phyloP scores from a whole-genome alignment of 2,329 filamentous ascomycete genomes.

The Boeremia lycopersici region DNA sequence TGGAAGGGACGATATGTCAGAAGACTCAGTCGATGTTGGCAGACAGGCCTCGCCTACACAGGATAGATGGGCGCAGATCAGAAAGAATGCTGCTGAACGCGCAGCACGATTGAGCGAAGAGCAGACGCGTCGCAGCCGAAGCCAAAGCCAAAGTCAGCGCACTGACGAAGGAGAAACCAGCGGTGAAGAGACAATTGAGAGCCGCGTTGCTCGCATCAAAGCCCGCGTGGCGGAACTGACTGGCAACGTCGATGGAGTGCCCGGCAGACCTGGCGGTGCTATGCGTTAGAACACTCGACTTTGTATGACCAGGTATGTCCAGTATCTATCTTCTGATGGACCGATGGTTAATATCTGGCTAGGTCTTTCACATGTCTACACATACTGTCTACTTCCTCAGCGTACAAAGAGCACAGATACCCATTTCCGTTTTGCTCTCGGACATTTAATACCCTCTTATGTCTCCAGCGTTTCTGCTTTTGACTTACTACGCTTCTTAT shows the following conservation, averaged over 20 bases:
- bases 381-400: constrained; percentile 27
- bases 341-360: not conserved
- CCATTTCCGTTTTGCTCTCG: constrained; percentile 31
- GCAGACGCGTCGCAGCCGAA: constrained; percentile 61
- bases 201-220: constrained; percentile 95
- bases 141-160: constrained; percentile 61
- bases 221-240: constrained; percentile 94
- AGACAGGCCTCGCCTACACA: constrained; percentile 52
- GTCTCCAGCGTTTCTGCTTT: constrained; percentile 7
- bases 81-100: constrained; percentile 89
- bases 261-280: constrained; percentile 18
- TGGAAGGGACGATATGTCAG: constrained; percentile 46
- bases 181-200: constrained; percentile 96
- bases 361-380: constrained; percentile 9
- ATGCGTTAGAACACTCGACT: not conserved
- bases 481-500: not conserved
- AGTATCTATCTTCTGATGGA: not conserved
- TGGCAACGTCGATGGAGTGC: constrained; percentile 53
- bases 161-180: constrained; percentile 88
- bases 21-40: constrained; percentile 49
- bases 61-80: constrained; percentile 94
- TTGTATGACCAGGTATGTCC: constrained; percentile 6
- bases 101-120: constrained; percentile 72
- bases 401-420: constrained; percentile 32
- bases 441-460: constrained; percentile 35